Conservation (phyloP, 805 yeast species). For the Hanseniaspora taiwanica region DNA sequence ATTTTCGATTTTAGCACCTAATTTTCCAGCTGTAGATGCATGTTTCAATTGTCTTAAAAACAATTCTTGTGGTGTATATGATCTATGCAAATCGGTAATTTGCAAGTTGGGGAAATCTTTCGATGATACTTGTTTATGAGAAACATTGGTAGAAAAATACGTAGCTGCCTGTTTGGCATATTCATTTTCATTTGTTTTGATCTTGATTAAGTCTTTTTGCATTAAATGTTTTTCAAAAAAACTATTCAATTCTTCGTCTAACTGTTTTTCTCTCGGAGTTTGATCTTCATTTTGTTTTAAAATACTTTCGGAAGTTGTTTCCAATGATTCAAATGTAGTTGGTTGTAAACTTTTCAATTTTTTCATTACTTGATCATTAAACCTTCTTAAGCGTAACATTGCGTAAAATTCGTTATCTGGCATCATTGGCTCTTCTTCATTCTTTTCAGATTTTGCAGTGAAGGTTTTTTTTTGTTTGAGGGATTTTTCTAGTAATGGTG, state of each 20-base stretch:
- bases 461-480: no score
- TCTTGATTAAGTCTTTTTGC: conserved; percentile 11
- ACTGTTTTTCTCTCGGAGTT: conserved; percentile 17
- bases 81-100: conserved; percentile 44
- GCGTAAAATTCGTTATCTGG: conserved; percentile 13
- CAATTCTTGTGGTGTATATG: conserved; percentile 69
- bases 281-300: conserved; percentile 10
- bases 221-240: conserved; percentile 18
- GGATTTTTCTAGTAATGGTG: no score
- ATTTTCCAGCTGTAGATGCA: conserved; percentile 34
- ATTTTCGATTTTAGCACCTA: conserved; percentile 40
- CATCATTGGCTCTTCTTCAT: neutral
- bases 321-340: conserved; percentile 12
- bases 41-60: conserved; percentile 61
- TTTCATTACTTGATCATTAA: conserved; percentile 15
- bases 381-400: conserved; percentile 16
- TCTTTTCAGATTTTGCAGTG: no score
- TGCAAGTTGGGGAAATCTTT: conserved; percentile 46
- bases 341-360: conserved; percentile 10
- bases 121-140: conserved; percentile 6
- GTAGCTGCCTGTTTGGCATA: neutral
- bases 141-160: neutral
- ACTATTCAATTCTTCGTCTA: conserved; percentile 19
- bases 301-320: conserved; percentile 5
- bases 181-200: neutral